Percentiles rank a stretch among this genome's conserved stretches.
These are phyloP conservation scores for Fusarium illudens DNA, from an alignment of 2,329 filamentous ascomycete genomes.

Conservation along the genomic window DNA sequence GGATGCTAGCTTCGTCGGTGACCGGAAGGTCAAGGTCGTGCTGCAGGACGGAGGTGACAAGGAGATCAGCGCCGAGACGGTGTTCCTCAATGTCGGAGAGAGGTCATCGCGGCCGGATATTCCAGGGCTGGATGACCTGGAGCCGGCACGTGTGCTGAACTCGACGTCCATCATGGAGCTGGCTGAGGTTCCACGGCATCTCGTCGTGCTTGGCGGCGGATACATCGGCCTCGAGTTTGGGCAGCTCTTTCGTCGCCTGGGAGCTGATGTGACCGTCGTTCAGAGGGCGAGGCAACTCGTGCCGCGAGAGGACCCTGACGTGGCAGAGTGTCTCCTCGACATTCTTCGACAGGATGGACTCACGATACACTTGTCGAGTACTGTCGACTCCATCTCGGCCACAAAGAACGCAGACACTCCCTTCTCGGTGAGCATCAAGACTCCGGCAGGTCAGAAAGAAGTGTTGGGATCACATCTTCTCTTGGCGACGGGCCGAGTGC, in stretches of 20 bases:
- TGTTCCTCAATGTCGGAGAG: conserved; percentile 60
- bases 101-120: conserved; percentile 51
- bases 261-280: conserved; percentile 58
- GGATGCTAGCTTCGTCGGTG: conserved; percentile 53
- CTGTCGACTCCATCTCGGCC: conserved; percentile 41
- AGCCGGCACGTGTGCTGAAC: conserved; percentile 51
- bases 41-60: conserved; percentile 44
- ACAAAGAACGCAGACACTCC: conserved; percentile 12
- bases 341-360: conserved; percentile 59
- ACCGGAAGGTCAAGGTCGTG: conserved; percentile 49
- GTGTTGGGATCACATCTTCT: conserved; percentile 57
- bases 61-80: conserved; percentile 48
- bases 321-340: conserved; percentile 52
- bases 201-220: conserved; percentile 62
- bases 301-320: conserved; percentile 57
- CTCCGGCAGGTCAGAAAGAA: conserved; percentile 33
- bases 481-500: conserved; percentile 58
- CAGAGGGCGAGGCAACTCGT: conserved; percentile 55
- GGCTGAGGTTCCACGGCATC: conserved; percentile 54
- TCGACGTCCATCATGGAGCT: conserved; percentile 60
- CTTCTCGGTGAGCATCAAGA: conserved; percentile 31
- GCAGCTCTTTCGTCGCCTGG: conserved; percentile 60
- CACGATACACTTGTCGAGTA: conserved; percentile 50
- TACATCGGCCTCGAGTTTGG: conserved; percentile 63
- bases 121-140: conserved; percentile 49